Base-by-base conservation (phyloP, 2,329 filamentous ascomycete species). In the Aspergillus quadricinctus region DNA sequence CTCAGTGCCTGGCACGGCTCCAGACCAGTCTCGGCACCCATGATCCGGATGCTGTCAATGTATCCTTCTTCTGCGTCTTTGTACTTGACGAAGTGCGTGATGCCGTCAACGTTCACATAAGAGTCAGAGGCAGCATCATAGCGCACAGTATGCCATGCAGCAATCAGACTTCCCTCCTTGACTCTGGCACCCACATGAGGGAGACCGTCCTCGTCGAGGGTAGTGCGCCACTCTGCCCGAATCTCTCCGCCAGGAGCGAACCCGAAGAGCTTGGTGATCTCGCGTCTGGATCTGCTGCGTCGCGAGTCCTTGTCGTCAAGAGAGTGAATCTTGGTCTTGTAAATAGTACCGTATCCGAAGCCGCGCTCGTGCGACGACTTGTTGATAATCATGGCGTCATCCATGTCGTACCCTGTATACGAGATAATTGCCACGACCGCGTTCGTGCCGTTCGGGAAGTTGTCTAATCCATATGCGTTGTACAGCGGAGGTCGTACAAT, bases 361-460 rank as follows among this genome's bases (percentile, higher is more conserved):
- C 94, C 94, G 64, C 94, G 87, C 75, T 99, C 94, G 74, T 97
- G 91, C 2, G 93, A 87, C 21, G 92, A 96, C 74, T 97, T 97
- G 81, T 97, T 97, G 71, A 99, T 81, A 71, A 99, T 97, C 93
- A 97, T 97, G 72, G 94, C 94, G 77, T 99, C 94, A 81, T 99
- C 94, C 94, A 99, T 99, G 81, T 99, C 94, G 77, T 97, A 99
- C 52, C 93, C 94, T 1, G 93, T 97, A 75, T 99, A 99, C 0
- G 93, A 97, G 61, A 99, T 96, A 73, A 99, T 95, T 57, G 94
- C 94, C 57, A 99, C 94, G 41, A 97, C 87, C 8, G 92, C 91
- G 68, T 99, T 99, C 68, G 86, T 92, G 28, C 94, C 94, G 71
- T 97, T 97, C 54, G 94, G 94, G 74, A 97, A 99, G 75, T 97